A percentile compares a stretch with the other conserved stretches of the same genome.
phyloP scores from a whole-genome alignment of 495 filamentous ascomycete genomes.

The Rhypophila decipiens region DNA sequence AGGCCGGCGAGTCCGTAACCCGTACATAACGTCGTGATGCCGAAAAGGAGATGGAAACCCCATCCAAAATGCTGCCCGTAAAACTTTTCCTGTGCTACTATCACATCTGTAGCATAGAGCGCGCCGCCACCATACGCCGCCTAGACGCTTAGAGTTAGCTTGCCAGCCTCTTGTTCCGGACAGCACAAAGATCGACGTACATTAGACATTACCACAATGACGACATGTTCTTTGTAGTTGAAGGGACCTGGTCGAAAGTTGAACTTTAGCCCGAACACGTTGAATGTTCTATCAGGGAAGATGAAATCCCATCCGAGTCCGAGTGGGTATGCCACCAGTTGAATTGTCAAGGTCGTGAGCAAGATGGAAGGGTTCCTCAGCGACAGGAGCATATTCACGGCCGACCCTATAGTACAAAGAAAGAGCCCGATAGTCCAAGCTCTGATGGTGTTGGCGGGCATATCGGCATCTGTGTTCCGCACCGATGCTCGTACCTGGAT shows the following conservation, averaged over 20 bases:
- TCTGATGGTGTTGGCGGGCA: constrained; percentile 61
- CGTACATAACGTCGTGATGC: constrained; percentile 64
- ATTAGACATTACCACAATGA: constrained; percentile 71
- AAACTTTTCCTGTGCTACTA: constrained; percentile 34
- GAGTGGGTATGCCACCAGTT: constrained; percentile 63
- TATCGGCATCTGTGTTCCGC: constrained; percentile 60
- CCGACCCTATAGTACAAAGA: constrained; percentile 55
- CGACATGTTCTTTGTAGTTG: constrained; percentile 73
- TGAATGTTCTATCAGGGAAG: constrained; percentile 52
- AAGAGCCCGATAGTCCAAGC: constrained; percentile 68
- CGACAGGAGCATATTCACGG: constrained; percentile 67
- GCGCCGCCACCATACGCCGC: constrained; percentile 42
- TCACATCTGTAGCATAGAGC: constrained; percentile 43
- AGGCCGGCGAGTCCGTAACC: constrained; percentile 68
- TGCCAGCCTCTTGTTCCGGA: not conserved
- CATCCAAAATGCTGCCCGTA: constrained; percentile 42
- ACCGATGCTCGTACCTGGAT: constrained; percentile 59
- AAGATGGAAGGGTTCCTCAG: constrained; percentile 58
- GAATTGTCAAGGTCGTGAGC: constrained; percentile 62
- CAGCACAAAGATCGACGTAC: constrained; percentile 31
- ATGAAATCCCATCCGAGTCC: constrained; percentile 51
- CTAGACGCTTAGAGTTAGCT: constrained; percentile 15
- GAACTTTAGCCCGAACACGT: constrained; percentile 52
- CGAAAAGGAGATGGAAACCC: constrained; percentile 61
- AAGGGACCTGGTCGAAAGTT: constrained; percentile 66